These are phyloP conservation scores for Phytophthora boehmeriae DNA, from an alignment of 352 stramenopile genomes.

Conservation along the genomic window DNA sequence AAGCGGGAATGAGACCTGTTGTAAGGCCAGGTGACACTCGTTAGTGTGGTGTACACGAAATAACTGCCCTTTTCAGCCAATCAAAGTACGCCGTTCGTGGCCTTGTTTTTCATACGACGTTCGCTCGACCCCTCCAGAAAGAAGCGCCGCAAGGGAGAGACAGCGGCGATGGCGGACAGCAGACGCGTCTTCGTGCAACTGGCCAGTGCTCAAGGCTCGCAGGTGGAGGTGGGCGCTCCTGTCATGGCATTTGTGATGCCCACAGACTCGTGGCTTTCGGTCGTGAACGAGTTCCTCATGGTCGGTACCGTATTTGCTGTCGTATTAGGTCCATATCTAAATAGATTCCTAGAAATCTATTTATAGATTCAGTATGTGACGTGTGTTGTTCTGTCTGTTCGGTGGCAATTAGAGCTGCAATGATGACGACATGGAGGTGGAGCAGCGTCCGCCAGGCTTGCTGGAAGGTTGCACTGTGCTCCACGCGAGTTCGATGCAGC, in stretches of 20 bases:
- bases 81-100: not conserved
- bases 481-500: constrained; percentile 52
- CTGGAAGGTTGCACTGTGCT: constrained; percentile 65
- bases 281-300: constrained; percentile 87
- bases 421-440: constrained; percentile 74
- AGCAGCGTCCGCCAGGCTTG: constrained; percentile 57
- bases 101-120: not conserved
- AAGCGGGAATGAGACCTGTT: constrained; percentile 10
- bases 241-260: constrained; percentile 72
- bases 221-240: constrained; percentile 30
- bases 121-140: not conserved
- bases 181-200: constrained; percentile 78
- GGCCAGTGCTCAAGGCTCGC: constrained; percentile 32
- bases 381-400: constrained; percentile 12
- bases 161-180: constrained; percentile 48
- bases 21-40: no score
- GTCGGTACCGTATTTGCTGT: constrained; percentile 27
- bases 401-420: constrained; percentile 58
- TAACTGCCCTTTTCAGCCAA: not conserved
- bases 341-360: not conserved
- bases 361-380: not conserved
- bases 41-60: no score
- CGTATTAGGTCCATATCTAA: constrained; percentile 4
- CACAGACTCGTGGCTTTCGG: constrained; percentile 58
- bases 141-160: constrained; percentile 2